These are phyloP conservation scores for Aspergillus panamensis DNA, from an alignment of 495 filamentous ascomycete species.

Conservation along the genomic window DNA sequence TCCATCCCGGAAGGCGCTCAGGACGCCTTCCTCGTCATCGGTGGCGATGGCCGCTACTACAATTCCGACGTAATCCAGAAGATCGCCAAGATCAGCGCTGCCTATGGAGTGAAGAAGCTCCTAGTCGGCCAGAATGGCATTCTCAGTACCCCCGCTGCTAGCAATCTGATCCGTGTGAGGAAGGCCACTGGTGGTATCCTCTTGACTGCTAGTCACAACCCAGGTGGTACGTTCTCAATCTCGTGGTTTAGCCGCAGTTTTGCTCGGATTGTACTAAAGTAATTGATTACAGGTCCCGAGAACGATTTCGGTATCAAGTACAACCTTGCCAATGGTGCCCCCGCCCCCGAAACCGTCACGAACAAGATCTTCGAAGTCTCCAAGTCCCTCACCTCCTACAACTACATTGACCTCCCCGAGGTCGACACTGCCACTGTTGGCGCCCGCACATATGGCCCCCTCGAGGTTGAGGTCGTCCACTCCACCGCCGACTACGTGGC, in stretches of 20 bases:
- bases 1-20: conserved; percentile 94
- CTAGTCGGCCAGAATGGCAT: conserved; percentile 94
- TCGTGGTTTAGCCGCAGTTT: neutral
- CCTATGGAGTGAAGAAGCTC: conserved; percentile 98
- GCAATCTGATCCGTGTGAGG: conserved; percentile 88
- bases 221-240: conserved; percentile 67
- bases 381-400: conserved; percentile 86
- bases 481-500: conserved; percentile 85
- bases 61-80: conserved; percentile 94
- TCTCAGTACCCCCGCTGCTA: conserved; percentile 91
- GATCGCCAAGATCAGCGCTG: conserved; percentile 94
- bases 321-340: conserved; percentile 92
- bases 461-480: conserved; percentile 95
- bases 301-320: conserved; percentile 99
- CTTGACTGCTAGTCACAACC: conserved; percentile 96
- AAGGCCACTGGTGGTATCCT: conserved; percentile 95
- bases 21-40: conserved; percentile 89
- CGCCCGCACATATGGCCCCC: conserved; percentile 71
- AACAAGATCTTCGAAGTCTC: conserved; percentile 95
- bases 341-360: conserved; percentile 90
- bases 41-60: conserved; percentile 95
- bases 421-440: conserved; percentile 82
- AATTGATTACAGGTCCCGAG: conserved; percentile 61
- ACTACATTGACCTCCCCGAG: conserved; percentile 80
- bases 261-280: neutral